Percentiles rank a stretch among this genome's conserved stretches.
Evolutionary conservation across 2,329 filamentous ascomycete species (phyloP).

Genomic region (Pseudocercospora pini-densiflorae): DNA sequence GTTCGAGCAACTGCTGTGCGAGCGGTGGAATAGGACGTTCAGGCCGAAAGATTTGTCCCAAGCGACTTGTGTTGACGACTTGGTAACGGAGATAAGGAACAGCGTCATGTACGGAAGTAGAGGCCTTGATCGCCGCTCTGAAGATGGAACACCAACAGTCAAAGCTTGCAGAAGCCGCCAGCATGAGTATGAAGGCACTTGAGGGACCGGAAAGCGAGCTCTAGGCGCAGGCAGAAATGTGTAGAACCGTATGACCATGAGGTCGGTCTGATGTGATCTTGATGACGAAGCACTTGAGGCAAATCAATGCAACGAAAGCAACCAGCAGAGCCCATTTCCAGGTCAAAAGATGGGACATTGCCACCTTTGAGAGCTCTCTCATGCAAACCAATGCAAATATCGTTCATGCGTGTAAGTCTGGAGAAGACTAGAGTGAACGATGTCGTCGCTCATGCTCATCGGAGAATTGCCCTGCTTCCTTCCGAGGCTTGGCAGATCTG

Average conservation of each 20-base stretch:
- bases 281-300: not conserved
- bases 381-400: not conserved
- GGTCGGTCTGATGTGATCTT: not conserved
- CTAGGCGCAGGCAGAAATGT: not conserved
- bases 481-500: not conserved
- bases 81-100: too few relatives aligned
- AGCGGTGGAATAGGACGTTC: not conserved
- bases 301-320: not conserved
- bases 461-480: not conserved
- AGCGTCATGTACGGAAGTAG: not conserved
- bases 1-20: not conserved
- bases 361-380: not conserved
- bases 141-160: not conserved
- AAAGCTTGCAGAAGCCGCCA: constrained; percentile 1
- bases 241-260: not conserved
- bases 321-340: not conserved
- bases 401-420: not conserved
- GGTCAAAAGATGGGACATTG: not conserved
- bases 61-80: too few relatives aligned
- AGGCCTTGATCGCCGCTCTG: not conserved
- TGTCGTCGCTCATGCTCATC: not conserved
- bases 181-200: not conserved
- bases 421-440: not conserved
- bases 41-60: not conserved
- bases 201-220: too few relatives aligned